Conservation (phyloP, 805 yeast species). For the Ascoidea asiatica region DNA sequence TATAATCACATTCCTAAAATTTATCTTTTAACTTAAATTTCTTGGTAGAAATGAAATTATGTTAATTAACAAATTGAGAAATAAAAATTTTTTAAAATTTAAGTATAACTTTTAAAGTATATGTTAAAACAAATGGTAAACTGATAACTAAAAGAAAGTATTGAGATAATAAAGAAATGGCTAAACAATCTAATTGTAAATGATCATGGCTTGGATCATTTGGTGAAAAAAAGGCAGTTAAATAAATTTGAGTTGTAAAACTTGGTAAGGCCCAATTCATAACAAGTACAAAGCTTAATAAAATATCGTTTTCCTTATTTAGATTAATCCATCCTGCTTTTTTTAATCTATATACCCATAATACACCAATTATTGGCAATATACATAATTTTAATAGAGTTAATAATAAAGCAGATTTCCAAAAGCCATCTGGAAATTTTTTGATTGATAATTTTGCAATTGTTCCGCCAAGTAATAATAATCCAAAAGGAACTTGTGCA, state of each 20-base stretch:
- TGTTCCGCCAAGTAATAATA: slow-evolving; percentile 74
- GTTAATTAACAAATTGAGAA: no score
- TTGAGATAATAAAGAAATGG: slow-evolving; percentile 61
- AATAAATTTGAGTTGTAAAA: slow-evolving; percentile 75
- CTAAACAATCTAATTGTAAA: slow-evolving; percentile 70
- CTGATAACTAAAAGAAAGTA: slow-evolving; percentile 29
- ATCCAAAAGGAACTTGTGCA: slow-evolving; percentile 81
- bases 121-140: slow-evolving; percentile 9
- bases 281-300: slow-evolving; percentile 55
- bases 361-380: slow-evolving; percentile 68
- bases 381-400: slow-evolving; percentile 46
- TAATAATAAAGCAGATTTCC: slow-evolving; percentile 49
- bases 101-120: slow-evolving; percentile 6
- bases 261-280: slow-evolving; percentile 72
- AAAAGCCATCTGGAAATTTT: slow-evolving; percentile 37
- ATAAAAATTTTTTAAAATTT: neutral
- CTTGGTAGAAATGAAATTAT: no score
- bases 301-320: slow-evolving; percentile 28
- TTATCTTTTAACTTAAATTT: no score
- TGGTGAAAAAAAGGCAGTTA: slow-evolving; percentile 81
- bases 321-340: slow-evolving; percentile 41
- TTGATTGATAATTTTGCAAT: slow-evolving; percentile 58
- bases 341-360: slow-evolving; percentile 47
- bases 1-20: no score
- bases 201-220: slow-evolving; percentile 10